These are phyloP conservation scores for Chytriomyces sp. DNA, from an alignment of 192 early-diverging fungal species.

Conservation along the genomic window DNA sequence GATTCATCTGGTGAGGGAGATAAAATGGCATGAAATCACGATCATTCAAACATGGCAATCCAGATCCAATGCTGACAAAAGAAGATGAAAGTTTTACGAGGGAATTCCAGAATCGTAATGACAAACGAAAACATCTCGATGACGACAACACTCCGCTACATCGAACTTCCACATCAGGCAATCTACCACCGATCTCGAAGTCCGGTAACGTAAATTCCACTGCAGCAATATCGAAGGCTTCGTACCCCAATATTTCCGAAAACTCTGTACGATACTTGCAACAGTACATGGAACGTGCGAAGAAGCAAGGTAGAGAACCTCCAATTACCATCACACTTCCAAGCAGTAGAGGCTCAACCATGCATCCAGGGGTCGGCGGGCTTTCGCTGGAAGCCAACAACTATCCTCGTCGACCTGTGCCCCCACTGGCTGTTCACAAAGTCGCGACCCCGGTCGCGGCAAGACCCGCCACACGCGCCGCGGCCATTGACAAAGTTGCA, in stretches of 20 bases:
- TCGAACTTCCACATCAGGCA: too few species aligned
- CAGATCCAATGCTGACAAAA: too few species aligned
- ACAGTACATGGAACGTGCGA: slow-evolving; percentile 23
- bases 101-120: too few species aligned
- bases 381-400: too few species aligned
- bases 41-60: too few species aligned
- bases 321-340: neutral
- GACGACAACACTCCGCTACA: too few species aligned
- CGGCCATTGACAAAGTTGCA: neutral
- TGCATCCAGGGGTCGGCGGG: neutral
- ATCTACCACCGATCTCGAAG: neutral
- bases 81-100: too few species aligned
- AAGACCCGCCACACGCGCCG: neutral
- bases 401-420: neutral
- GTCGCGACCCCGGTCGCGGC: neutral
- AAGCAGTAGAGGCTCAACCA: neutral
- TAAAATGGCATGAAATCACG: too few species aligned
- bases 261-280: slow-evolving; percentile 22
- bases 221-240: slow-evolving; percentile 1
- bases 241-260: slow-evolving; percentile 1
- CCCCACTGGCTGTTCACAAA: neutral
- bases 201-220: neutral
- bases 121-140: too few species aligned
- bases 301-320: slow-evolving; percentile 9
- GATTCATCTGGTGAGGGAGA: too few species aligned